Evolutionary conservation across 139 green algal genomes (phyloP), one percentile per base, ranked within the genome.

Genomic region (Chlorella sp.): DNA sequence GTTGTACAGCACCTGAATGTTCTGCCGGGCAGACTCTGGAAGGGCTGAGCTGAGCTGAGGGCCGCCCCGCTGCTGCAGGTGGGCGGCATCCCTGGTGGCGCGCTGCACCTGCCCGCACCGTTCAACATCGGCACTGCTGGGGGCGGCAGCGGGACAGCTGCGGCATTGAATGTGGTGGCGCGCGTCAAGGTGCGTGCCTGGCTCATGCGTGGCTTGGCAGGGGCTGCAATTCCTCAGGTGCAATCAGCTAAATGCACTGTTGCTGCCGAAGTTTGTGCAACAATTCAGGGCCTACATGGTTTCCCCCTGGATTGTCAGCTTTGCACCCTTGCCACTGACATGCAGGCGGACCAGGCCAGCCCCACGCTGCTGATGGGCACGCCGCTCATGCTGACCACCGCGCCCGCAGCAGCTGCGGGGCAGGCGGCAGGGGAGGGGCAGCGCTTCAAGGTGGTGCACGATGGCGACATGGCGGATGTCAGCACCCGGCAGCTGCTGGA

Each of bases 381-480:
- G n/a, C 73, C 81, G 34, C 60, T 78, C 1, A 17, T 81, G 60
- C 81, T 86, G 69, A n/a, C 39, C 16, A 21, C 78, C 4, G 34
- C 23, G 5, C 65, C 39, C 64, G 11, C 51, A 21, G 70, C 39
- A 16, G 25, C 39, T 23, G 34, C 34, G n/a, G 34, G 36, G 25
- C 23, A 30, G 25, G 41, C n/a, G 44, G n/a, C 44, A 18, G 26
- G 17, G 25, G 70, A 41, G 21, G 34, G 18, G 23, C 56, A 71
- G 36, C 60, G 4, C 30, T 51, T 73, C n/a, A 81, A 82, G 69
- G 81, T 86, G 60, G 41, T 67, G 71, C 60, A 63, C 20, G 73
- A 86, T 20, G 81, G 81, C 30, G 69, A 51, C 23, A 71, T 86
- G 63, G 69, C 55, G 30, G 69, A 73, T n/a, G 81, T 86, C 7